phyloP scores from a whole-genome alignment of 768 basidiomycete genomes.

The Hericium rajendrae region DNA sequence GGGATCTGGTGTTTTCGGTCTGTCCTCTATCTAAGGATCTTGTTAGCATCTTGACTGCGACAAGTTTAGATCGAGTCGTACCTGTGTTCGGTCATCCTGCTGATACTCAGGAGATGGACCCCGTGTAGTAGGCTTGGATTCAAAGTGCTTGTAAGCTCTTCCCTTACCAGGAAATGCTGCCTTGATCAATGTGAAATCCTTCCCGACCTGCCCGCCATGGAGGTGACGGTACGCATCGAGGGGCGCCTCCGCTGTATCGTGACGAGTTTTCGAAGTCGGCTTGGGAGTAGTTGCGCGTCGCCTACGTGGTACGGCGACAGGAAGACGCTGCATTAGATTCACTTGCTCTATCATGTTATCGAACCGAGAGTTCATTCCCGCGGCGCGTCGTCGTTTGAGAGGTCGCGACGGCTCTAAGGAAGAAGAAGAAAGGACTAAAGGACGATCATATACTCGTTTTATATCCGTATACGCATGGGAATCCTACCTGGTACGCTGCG shows the following conservation, averaged over 20 bases:
- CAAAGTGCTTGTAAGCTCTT: no score
- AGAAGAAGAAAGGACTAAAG: background rate
- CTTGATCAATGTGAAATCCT: constrained; percentile 19
- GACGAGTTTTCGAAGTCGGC: constrained; percentile 37
- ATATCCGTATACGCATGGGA: background rate
- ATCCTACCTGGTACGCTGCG: background rate
- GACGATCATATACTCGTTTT: background rate
- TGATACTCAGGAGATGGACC: no score
- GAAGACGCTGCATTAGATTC: constrained; percentile 25
- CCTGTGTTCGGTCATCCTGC: no score
- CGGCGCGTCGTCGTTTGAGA: constrained; percentile 40
- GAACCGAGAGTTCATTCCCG: constrained; percentile 47
- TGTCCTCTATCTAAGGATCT: background rate
- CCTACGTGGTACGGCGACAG: constrained; percentile 13
- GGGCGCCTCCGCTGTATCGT: constrained; percentile 29
- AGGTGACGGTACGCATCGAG: constrained; percentile 29
- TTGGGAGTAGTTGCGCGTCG: constrained; percentile 28
- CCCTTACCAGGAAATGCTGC: no score
- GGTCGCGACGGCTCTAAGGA: constrained; percentile 1
- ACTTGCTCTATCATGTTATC: constrained; percentile 61
- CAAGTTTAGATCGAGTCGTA: no score
- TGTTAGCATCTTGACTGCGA: no score
- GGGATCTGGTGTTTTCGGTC: constrained; percentile 15
- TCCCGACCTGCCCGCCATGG: constrained; percentile 26
- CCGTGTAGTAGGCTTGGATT: no score